These are phyloP conservation scores for Hypoxylon subgilvum DNA, from an alignment of 495 filamentous ascomycete species.

Conservation along the genomic window DNA sequence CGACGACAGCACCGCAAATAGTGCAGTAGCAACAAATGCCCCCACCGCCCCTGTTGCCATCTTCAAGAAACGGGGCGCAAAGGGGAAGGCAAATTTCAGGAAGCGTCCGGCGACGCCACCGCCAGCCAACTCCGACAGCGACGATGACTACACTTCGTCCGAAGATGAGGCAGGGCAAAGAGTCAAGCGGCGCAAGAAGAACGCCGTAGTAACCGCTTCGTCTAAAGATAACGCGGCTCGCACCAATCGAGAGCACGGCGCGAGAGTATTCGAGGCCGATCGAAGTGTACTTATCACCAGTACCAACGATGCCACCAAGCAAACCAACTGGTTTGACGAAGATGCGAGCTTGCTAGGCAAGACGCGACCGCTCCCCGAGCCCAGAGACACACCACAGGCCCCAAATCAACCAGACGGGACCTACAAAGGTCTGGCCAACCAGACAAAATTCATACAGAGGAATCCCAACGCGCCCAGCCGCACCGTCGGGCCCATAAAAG, in stretches of 20 bases:
- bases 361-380: slow-evolving; percentile 52
- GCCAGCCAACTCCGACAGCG: slow-evolving; percentile 62
- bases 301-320: slow-evolving; percentile 90
- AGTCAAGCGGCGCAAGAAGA: slow-evolving; percentile 80
- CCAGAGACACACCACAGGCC: slow-evolving; percentile 30
- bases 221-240: slow-evolving; percentile 51
- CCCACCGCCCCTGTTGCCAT: slow-evolving; percentile 59
- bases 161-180: slow-evolving; percentile 74
- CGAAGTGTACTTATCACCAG: slow-evolving; percentile 63
- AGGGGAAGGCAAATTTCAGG: slow-evolving; percentile 76
- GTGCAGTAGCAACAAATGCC: slow-evolving; percentile 37
- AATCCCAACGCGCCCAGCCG: slow-evolving; percentile 78
- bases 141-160: slow-evolving; percentile 71
- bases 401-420: slow-evolving; percentile 61
- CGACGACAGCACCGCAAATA: slow-evolving; percentile 33
- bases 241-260: slow-evolving; percentile 52
- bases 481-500: slow-evolving; percentile 83
- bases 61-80: slow-evolving; percentile 87
- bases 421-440: slow-evolving; percentile 77
- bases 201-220: slow-evolving; percentile 63
- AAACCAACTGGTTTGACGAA: slow-evolving; percentile 89
- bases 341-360: slow-evolving; percentile 67
- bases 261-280: slow-evolving; percentile 66
- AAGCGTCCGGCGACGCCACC: slow-evolving; percentile 86
- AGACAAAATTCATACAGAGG: slow-evolving; percentile 76